Conservation (phyloP, 176 grass and related monocot genomes). For the Triticum turgidum region DNA sequence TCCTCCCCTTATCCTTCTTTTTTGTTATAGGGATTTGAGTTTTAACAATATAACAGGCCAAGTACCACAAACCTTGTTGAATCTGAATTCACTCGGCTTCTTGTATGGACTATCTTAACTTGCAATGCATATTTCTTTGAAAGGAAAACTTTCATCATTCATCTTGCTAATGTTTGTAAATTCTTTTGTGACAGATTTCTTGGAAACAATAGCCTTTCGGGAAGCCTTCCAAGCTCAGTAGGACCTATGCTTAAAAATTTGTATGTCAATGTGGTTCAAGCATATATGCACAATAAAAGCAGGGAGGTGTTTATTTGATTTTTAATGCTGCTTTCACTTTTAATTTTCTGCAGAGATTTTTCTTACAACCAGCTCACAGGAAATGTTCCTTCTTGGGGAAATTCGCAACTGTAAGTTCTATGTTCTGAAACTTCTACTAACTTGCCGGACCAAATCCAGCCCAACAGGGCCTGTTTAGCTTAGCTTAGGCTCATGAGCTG, state of each 20-base stretch:
- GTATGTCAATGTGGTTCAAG: slow-evolving; percentile 34
- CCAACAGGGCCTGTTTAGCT: neutral
- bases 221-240: slow-evolving; percentile 54
- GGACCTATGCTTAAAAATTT: slow-evolving; percentile 61
- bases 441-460: neutral
- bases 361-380: slow-evolving; percentile 88
- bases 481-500: neutral
- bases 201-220: slow-evolving; percentile 82
- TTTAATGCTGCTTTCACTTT: slow-evolving; percentile 5
- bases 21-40: slow-evolving; percentile 69
- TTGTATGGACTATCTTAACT: slow-evolving; percentile 45
- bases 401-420: slow-evolving; percentile 69
- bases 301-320: neutral
- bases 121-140: neutral
- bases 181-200: slow-evolving; percentile 47
- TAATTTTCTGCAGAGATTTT: slow-evolving; percentile 62
- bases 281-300: neutral
- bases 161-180: neutral
- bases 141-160: slow-evolving; percentile 31
- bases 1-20: neutral
- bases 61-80: slow-evolving; percentile 74
- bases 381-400: slow-evolving; percentile 74
- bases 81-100: slow-evolving; percentile 37
- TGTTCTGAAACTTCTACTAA: neutral
- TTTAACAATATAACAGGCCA: slow-evolving; percentile 89